Conservation (phyloP, 495 filamentous ascomycete genomes). For the Corynascus novoguineensis region DNA sequence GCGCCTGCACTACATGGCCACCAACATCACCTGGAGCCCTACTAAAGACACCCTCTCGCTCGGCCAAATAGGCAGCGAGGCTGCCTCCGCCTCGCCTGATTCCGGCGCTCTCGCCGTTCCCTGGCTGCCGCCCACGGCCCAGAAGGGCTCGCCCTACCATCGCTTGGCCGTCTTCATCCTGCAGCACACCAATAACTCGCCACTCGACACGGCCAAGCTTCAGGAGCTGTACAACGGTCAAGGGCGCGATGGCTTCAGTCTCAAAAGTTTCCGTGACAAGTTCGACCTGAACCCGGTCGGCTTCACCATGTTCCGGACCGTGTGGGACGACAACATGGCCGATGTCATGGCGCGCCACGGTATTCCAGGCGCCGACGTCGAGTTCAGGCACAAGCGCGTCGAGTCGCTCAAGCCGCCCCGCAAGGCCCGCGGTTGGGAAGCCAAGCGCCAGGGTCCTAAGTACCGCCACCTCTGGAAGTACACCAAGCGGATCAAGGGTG, state of each 20-base stretch:
- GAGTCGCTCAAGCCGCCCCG: slow-evolving; percentile 46
- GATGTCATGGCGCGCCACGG: slow-evolving; percentile 78
- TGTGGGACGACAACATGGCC: slow-evolving; percentile 82
- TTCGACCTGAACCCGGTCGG: slow-evolving; percentile 69
- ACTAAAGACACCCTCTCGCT: slow-evolving; percentile 45
- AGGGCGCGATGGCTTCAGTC: slow-evolving; percentile 59
- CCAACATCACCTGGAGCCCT: slow-evolving; percentile 52
- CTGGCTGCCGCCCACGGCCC: slow-evolving; percentile 79
- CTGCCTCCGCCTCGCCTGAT: slow-evolving; percentile 7
- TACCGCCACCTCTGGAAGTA: slow-evolving; percentile 52
- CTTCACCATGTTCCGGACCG: slow-evolving; percentile 75
- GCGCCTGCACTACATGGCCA: slow-evolving; percentile 78
- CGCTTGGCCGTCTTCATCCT: slow-evolving; percentile 77
- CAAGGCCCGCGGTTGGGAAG: slow-evolving; percentile 52
- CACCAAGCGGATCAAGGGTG: slow-evolving; percentile 39
- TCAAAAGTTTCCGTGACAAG: slow-evolving; percentile 65
- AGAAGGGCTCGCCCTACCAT: slow-evolving; percentile 90
- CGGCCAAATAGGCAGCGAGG: slow-evolving; percentile 27
- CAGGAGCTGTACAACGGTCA: slow-evolving; percentile 41
- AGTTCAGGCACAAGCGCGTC: slow-evolving; percentile 70
- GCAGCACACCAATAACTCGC: slow-evolving; percentile 60
- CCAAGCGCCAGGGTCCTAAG: slow-evolving; percentile 50
- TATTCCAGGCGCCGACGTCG: slow-evolving; percentile 68
- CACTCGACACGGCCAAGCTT: slow-evolving; percentile 56
- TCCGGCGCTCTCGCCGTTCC: slow-evolving; percentile 60